Evolutionary conservation across 2,329 filamentous ascomycete genomes (phyloP), one percentile per base, ranked within the genome.

Genomic region (Biscogniauxia mediterranea): DNA sequence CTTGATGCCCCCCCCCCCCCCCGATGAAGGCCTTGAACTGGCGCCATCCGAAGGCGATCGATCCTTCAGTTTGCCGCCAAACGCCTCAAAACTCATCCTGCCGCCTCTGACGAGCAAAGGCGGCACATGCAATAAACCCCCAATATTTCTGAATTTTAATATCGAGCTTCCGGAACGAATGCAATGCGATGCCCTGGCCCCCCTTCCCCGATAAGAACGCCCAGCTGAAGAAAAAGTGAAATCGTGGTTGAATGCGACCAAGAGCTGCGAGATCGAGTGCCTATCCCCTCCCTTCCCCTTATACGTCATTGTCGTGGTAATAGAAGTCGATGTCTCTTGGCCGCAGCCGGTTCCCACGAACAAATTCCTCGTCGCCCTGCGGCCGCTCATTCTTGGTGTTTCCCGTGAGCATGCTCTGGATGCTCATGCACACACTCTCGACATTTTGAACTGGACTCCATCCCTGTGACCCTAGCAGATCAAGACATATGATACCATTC

Each of bases 381-480:
- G 95, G 95, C 38, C 95, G 84, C 78, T 98, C 93, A 71, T 94
- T 89, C 78, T 93, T 94, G 11, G 86, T 89, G 75, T 99, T 99
- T 63, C 94, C 93, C 1, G 95, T 97, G 72, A 99, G 78, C 95
- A 99, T 99, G 79, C 92, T 97, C 78, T 99, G 95, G 58, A 99
- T 85, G 76, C 92, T 96, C 86, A 99, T 95, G 80, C 93, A 97
- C 25, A 99, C 89, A 71, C 91, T 96, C 80, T 98, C 94, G 8
- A 97, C 95, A 61, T 94, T 97, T 74, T 99, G 95, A 0, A 99
- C 94, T 0, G 95, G 95, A 54, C 90, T 95, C 95, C 95, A 99
- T 60, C 95, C 95, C 65, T 92, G 89, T 9, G 85, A 82, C 57
- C 92, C 92, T 8, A 99, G 87, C 1, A 99, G 85, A 70, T 99